Base-by-base conservation (phyloP, 768 basidiomycete genomes). In the Hypholoma fasciculare region DNA sequence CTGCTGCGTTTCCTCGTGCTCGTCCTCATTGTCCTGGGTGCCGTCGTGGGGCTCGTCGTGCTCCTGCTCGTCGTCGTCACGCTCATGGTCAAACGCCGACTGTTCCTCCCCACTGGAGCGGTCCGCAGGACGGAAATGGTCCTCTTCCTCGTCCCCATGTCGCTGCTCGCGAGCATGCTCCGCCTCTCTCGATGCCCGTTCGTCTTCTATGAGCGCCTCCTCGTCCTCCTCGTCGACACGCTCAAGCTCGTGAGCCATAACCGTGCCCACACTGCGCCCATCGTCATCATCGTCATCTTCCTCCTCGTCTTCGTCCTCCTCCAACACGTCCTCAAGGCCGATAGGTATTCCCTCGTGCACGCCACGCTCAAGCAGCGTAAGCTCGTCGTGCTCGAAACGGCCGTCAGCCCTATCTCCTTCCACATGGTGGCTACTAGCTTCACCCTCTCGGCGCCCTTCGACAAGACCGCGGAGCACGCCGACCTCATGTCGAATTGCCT, bases 401-500 rank as follows among this genome's bases (percentile, higher is more conserved):
- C 11, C 27, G n/a, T 16, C 50, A 6, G 16, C 74, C 71, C n/a
- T 69, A 68, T 72, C 71, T 20, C 69, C 63, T 49, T 74, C 66
- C 30, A 61, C 61, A 49, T 68, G 65, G 19, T 58, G 23, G 30
- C 30, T 11, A 34, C 34, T 7, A 50, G 46, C 42, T 48, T 39
- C 50, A 62, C 62, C 39, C 37, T 54, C 54, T 16, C 54, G 54
- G 36, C 60, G 26, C 14, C 52, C 46, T 38, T 63, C 63, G 74
- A 94, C 82, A 64, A 89, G 72, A 49, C 90, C 87, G 13, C 90
- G 78, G 52, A 98, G 76, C 2, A 79, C 75, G 38, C 82, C 75
- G 2, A 98, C 85, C 64, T 98, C 95, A 27, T 78, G 77, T 71
- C 89, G 89, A 67, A 97, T 84, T 7, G 75, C 76, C 57, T 97